Percentiles rank a stretch among this genome's conserved stretches.
These are phyloP conservation scores for Nakazawaea ambrosiae DNA, from an alignment of 805 yeast species.

Conservation along the genomic window DNA sequence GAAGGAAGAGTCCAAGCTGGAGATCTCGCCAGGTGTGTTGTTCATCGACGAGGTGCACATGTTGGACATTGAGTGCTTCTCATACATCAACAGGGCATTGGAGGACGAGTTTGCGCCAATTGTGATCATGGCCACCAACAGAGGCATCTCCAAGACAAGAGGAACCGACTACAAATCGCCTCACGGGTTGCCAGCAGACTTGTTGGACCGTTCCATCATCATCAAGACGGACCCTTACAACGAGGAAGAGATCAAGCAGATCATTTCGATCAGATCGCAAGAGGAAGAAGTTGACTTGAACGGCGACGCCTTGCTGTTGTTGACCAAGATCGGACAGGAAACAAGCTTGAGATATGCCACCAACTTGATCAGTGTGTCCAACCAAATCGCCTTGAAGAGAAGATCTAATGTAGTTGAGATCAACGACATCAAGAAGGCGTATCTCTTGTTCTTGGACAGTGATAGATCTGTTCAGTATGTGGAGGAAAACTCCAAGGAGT, in stretches of 20 bases:
- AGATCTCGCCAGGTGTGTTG: conserved; percentile 94
- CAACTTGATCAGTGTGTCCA: conserved; percentile 84
- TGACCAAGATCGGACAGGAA: conserved; percentile 85
- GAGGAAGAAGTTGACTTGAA: conserved; percentile 88
- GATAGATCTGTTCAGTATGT: conserved; percentile 83
- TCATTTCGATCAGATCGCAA: conserved; percentile 81
- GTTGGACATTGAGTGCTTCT: conserved; percentile 96
- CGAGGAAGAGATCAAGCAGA: conserved; percentile 79
- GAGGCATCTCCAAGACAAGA: conserved; percentile 89
- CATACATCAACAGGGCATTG: conserved; percentile 90
- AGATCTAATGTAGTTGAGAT: conserved; percentile 66
- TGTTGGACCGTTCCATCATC: conserved; percentile 88
- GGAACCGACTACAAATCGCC: conserved; percentile 94
- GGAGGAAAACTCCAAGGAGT: conserved; percentile 48
- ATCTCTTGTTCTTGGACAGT: conserved; percentile 80
- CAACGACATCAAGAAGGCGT: conserved; percentile 80
- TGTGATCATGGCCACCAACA: conserved; percentile 96
- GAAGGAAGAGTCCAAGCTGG: conserved; percentile 99
- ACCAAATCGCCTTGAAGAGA: conserved; percentile 78
- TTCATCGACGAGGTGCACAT: conserved; percentile 98
- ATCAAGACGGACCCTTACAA: conserved; percentile 78
- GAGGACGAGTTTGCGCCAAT: conserved; percentile 97
- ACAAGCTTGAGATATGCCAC: conserved; percentile 90
- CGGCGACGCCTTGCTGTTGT: conserved; percentile 75
- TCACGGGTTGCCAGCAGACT: conserved; percentile 95